A percentile compares a stretch with the other conserved stretches of the same genome.
Evolutionary conservation across 371 early-diverging fungal genomes (phyloP).

Genomic region (Coemansia sp.): DNA sequence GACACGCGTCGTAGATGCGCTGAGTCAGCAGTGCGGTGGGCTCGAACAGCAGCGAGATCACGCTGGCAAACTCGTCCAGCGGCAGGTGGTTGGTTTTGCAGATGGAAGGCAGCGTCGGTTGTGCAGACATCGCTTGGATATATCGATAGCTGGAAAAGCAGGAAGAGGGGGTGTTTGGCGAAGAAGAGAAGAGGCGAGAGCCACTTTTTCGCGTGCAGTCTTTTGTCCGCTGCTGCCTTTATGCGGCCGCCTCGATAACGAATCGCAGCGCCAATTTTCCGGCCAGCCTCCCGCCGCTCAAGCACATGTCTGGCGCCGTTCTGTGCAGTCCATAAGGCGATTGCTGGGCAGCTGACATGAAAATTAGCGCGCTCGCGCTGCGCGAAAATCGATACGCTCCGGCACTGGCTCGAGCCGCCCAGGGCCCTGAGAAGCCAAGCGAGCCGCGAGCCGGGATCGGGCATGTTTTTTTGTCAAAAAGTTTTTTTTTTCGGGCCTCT

Average conservation of each 20-base stretch:
- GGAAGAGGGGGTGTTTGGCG: background rate
- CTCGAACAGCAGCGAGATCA: constrained; percentile 79
- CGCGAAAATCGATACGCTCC: background rate
- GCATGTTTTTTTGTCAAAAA: background rate
- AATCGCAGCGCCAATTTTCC: constrained; percentile 2
- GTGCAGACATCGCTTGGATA: constrained; percentile 29
- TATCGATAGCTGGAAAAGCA: background rate
- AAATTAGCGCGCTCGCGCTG: constrained; percentile 1
- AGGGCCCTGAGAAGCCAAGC: background rate
- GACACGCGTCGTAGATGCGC: constrained; percentile 65
- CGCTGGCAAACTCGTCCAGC: constrained; percentile 57
- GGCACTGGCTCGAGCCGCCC: constrained; percentile 4
- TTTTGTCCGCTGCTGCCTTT: background rate
- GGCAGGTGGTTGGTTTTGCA: constrained; percentile 63
- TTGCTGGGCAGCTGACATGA: too few species aligned
- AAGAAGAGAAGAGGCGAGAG: background rate
- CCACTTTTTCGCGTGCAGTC: background rate
- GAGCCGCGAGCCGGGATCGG: background rate
- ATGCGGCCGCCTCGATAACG: background rate
- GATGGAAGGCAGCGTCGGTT: constrained; percentile 63
- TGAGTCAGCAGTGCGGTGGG: constrained; percentile 80
- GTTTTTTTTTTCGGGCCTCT: constrained; percentile 5
- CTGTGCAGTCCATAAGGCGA: background rate
- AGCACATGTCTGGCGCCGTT: background rate
- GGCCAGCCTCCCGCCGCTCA: background rate